Percentiles rank a stretch among this genome's conserved stretches.
phyloP scores from a whole-genome alignment of 805 yeast genomes.

The Saccharomycopsis sp. region DNA sequence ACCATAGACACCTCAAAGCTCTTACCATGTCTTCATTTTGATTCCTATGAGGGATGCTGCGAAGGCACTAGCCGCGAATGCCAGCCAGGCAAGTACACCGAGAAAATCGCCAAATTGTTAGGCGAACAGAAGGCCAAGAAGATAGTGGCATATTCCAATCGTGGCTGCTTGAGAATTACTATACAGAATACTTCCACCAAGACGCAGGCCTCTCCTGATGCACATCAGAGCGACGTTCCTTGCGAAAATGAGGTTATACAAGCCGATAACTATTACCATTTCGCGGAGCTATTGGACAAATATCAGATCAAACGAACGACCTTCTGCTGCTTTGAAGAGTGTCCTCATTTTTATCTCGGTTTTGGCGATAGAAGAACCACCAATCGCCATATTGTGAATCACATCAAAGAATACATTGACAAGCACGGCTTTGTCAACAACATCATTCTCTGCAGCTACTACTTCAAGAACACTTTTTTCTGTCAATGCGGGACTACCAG shows the following conservation, averaged over 20 bases:
- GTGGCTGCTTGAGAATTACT: not conserved
- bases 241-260: not conserved
- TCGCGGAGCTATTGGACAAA: slow-evolving; percentile 12
- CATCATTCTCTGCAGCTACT: slow-evolving; percentile 3
- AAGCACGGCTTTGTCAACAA: not conserved
- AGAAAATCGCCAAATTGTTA: not conserved
- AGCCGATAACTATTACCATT: not conserved
- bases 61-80: not conserved
- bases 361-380: slow-evolving; percentile 19
- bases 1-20: not conserved
- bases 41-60: not conserved
- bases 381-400: slow-evolving; percentile 15
- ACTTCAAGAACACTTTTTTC: not conserved
- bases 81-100: not conserved
- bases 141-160: not conserved
- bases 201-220: not conserved
- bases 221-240: not conserved
- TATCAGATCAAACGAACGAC: slow-evolving; percentile 2
- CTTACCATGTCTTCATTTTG: not conserved
- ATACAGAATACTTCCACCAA: not conserved
- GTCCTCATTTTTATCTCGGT: slow-evolving; percentile 14
- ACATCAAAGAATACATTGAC: slow-evolving; percentile 9
- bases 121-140: not conserved
- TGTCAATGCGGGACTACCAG: not conserved
- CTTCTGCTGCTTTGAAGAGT: slow-evolving; percentile 16